These are phyloP conservation scores for Huiozyma naganishii DNA, from an alignment of 805 yeast species.

Conservation along the genomic window DNA sequence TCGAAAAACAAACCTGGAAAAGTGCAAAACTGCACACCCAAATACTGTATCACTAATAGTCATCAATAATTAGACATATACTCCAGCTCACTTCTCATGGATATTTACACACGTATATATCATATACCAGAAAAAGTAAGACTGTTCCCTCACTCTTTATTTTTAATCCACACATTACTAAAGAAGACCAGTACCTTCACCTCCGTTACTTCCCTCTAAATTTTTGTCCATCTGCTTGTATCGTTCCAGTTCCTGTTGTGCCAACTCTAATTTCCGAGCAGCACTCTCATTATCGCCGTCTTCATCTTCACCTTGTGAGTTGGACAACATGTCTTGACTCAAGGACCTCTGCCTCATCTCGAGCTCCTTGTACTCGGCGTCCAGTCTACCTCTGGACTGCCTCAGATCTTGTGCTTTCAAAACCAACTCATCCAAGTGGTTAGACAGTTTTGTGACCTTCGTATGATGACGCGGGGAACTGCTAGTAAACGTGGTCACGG, in stretches of 20 bases:
- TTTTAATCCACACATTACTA: too few relatives aligned
- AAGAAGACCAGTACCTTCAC: slow-evolving; percentile 12
- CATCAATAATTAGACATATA: too few relatives aligned
- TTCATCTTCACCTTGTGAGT: slow-evolving; percentile 31
- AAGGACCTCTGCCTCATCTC: slow-evolving; percentile 21
- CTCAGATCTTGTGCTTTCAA: slow-evolving; percentile 36
- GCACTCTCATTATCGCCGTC: not conserved
- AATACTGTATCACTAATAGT: too few relatives aligned
- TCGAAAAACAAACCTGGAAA: too few relatives aligned
- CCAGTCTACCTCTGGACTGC: slow-evolving; percentile 23
- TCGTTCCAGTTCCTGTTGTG: slow-evolving; percentile 60
- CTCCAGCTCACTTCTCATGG: too few relatives aligned
- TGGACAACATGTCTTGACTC: slow-evolving; percentile 16
- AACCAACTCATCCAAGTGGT: slow-evolving; percentile 47
- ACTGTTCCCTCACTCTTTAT: too few relatives aligned
- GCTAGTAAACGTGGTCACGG: not conserved
- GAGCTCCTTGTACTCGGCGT: slow-evolving; percentile 21
- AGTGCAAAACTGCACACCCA: too few relatives aligned
- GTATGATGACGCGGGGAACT: slow-evolving; percentile 14
- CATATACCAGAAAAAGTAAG: too few relatives aligned
- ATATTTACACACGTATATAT: too few relatives aligned
- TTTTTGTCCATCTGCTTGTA: slow-evolving; percentile 46
- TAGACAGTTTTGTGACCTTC: slow-evolving; percentile 36
- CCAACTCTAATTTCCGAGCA: slow-evolving; percentile 58
- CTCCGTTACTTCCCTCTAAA: slow-evolving; percentile 57